These are phyloP conservation scores for Solanum corneliomulleri DNA, from an alignment of 257 asterid genomes.

Conservation along the genomic window DNA sequence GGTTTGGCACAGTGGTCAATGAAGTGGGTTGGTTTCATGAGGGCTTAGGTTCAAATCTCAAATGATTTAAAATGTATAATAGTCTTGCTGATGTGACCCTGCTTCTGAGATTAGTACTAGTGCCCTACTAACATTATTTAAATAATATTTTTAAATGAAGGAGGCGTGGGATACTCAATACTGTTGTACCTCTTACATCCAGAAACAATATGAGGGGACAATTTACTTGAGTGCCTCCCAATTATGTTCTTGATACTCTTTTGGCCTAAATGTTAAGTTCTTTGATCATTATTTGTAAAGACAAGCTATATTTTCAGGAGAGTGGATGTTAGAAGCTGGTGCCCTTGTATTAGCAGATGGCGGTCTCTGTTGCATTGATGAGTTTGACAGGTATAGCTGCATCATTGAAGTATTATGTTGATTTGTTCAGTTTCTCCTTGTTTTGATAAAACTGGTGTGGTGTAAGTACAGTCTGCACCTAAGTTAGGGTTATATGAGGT, in stretches of 20 bases:
- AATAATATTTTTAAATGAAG: neutral
- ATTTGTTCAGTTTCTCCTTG: neutral
- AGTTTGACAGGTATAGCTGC: conserved; percentile 72
- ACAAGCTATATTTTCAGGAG: conserved; percentile 41
- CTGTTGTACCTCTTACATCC: neutral
- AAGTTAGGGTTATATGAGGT: neutral
- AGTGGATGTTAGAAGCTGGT: conserved; percentile 99
- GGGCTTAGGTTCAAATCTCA: neutral
- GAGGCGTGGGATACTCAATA: neutral
- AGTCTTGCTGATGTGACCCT: neutral
- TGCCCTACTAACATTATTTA: neutral
- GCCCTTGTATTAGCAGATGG: conserved; percentile 98
- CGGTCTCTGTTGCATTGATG: conserved; percentile 98
- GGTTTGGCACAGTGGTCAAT: neutral
- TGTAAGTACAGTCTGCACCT: neutral
- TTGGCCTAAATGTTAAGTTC: neutral
- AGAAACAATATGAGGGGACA: neutral
- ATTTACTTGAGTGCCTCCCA: neutral
- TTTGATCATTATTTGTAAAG: neutral
- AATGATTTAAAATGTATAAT: neutral
- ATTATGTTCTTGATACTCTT: neutral
- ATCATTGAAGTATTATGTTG: neutral
- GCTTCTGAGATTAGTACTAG: neutral
- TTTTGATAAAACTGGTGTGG: neutral
- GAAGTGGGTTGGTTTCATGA: neutral